Percentiles rank a stretch among this genome's conserved stretches.
Evolutionary conservation across 305 asterid species (phyloP).

Genomic region (Rubia occidens): DNA sequence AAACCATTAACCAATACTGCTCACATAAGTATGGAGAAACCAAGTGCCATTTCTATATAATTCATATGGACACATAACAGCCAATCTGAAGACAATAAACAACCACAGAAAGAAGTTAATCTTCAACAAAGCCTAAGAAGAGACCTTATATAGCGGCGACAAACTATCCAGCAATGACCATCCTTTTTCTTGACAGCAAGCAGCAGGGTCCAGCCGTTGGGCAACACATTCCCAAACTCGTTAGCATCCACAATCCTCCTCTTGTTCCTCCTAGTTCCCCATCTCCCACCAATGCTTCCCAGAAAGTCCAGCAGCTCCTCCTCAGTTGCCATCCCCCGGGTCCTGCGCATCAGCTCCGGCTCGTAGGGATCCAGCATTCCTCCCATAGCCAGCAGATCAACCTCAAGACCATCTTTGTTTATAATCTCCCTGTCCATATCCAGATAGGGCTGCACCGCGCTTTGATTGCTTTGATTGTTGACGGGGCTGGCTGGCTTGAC

Average conservation of each 20-base stretch:
- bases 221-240: constrained; percentile 57
- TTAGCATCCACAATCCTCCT: constrained; percentile 68
- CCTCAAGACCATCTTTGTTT: constrained; percentile 51
- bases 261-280: constrained; percentile 79
- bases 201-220: constrained; percentile 66
- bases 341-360: constrained; percentile 45
- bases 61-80: neutral
- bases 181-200: constrained; percentile 57
- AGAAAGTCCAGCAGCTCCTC: constrained; percentile 47
- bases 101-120: neutral
- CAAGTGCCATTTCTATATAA: neutral
- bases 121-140: neutral
- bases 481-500: constrained; percentile 1
- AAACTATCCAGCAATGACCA: constrained; percentile 45
- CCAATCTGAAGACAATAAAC: neutral
- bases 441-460: constrained; percentile 21
- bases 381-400: constrained; percentile 51
- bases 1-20: neutral
- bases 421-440: constrained; percentile 39
- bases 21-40: neutral
- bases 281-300: constrained; percentile 53
- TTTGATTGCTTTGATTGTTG: constrained; percentile 23
- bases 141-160: constrained; percentile 83
- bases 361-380: constrained; percentile 46
- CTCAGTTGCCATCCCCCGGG: constrained; percentile 38